Percentiles rank a stretch among this genome's conserved stretches.
Evolutionary conservation across 2,329 filamentous ascomycete species (phyloP).

Genomic region (Cordyceps farinosa): DNA sequence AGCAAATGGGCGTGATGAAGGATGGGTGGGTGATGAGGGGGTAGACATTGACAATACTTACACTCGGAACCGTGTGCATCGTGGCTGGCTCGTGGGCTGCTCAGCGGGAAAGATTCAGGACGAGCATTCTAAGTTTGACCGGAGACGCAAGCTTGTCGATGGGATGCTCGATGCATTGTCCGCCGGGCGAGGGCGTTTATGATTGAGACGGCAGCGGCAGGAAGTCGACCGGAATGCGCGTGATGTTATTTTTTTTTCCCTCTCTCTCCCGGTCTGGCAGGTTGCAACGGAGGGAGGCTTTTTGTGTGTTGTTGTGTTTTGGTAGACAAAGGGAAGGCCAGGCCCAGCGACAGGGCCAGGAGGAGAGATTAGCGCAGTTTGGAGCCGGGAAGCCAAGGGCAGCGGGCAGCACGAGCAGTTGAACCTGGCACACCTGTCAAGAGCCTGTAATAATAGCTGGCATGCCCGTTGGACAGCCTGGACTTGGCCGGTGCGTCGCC

Average conservation of each 20-base stretch:
- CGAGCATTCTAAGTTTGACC: conserved; percentile 33
- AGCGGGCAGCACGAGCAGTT: background rate
- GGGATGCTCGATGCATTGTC: conserved; percentile 14
- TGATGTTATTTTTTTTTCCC: conserved; percentile 3
- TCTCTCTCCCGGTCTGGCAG: background rate
- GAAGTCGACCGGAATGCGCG: conserved; percentile 10
- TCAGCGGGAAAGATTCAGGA: conserved; percentile 32
- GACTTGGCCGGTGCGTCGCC: too few species aligned
- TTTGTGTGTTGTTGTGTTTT: conserved; percentile 14
- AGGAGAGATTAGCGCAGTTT: background rate
- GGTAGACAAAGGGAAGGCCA: background rate
- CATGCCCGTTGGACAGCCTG: background rate
- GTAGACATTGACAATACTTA: conserved; percentile 32
- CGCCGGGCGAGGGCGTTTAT: background rate
- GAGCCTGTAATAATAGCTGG: background rate
- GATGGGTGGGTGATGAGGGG: background rate
- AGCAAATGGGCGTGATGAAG: background rate
- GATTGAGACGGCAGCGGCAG: background rate
- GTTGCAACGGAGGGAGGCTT: background rate
- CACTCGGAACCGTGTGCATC: conserved; percentile 54
- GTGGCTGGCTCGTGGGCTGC: conserved; percentile 40
- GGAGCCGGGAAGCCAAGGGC: background rate
- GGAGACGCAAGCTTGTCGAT: conserved; percentile 5
- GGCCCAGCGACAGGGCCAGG: background rate
- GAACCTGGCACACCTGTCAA: background rate